Evolutionary conservation across 2,329 filamentous ascomycete species (phyloP), one percentile per base, ranked within the genome.

Genomic region (Cladosporium halotolerans): DNA sequence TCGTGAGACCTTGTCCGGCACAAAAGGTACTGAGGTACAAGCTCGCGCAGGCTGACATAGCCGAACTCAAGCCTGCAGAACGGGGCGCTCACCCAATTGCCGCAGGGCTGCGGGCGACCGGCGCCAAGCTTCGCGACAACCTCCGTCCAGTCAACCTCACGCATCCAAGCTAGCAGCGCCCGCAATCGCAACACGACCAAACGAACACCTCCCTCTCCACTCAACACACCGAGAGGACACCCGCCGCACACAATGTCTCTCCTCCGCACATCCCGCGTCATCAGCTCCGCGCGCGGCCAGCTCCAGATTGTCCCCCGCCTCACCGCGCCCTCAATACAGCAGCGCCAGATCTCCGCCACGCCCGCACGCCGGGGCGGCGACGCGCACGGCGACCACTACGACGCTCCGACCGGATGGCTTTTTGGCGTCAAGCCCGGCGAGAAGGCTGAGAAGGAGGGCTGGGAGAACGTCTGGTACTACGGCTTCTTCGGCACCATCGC

Each of bases 401-500:
- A 99, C 63, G 84, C 91, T 45, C 92, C 93, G 2, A 81, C 78
- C 53, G 93, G 93, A 65, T 96, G 90, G 89, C 83, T 99, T 65
- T 96, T 88, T 72, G 91, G 91, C 62, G 81, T 96, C 65, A 91
- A 90, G 78, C 93, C 93, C 34, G 91, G 91, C 58, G 89, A 96
- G 82, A 95, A 96, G 79, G 84, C 89, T 69, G 83, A 95, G 80
- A 88, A 89, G 72, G 93, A 99, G 76, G 93, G 92, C 49, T 99
- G 93, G 93, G 93, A 99, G 80, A 83, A 79, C 61, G 74, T 90
- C 53, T 91, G 86, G 77, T 86, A 86, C 70, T 88, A 88, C 70
- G 90, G 91, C 46, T 90, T 95, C 73, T 87, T 85, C 70, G 89
- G 88, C 52, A 86, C 84, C 66, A 74, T 95, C 66, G 73, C 83